Conservation (phyloP, 1,284 basidiomycete species). For the Pholiota adiposa region DNA sequence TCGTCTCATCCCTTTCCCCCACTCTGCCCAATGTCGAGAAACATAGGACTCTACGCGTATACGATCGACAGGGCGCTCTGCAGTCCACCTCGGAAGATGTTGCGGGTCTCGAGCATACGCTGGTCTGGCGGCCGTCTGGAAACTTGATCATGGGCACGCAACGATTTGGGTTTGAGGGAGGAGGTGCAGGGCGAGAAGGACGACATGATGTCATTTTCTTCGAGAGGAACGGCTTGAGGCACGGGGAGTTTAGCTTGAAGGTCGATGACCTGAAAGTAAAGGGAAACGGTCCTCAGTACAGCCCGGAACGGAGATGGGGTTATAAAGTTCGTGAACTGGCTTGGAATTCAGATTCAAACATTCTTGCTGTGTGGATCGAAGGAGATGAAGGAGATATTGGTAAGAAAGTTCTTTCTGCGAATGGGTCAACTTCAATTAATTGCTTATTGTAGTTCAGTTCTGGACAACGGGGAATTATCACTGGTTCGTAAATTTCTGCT, state of each 20-base stretch:
- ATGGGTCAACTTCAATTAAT: conserved; percentile 1
- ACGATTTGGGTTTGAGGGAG: conserved; percentile 77
- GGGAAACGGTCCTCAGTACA: conserved; percentile 31
- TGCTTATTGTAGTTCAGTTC: conserved; percentile 73
- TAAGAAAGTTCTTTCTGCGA: conserved; percentile 38
- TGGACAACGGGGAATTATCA: conserved; percentile 98
- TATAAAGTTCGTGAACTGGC: conserved; percentile 76
- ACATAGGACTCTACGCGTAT: conserved; percentile 75
- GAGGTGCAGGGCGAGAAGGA: conserved; percentile 68
- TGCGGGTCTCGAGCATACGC: conserved; percentile 78
- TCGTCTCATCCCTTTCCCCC: conserved; percentile 72
- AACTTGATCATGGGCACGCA: conserved; percentile 86
- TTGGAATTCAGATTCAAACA: conserved; percentile 91
- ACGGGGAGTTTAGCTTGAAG: conserved; percentile 85
- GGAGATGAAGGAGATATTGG: conserved; percentile 69
- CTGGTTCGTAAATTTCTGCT: conserved; percentile 56
- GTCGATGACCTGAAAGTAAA: conserved; percentile 34
- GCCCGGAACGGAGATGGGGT: conserved; percentile 47
- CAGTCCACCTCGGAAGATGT: conserved; percentile 88
- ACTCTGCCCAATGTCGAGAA: conserved; percentile 26
- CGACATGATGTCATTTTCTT: conserved; percentile 94
- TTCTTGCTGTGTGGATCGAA: conserved; percentile 87
- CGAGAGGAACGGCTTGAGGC: conserved; percentile 91
- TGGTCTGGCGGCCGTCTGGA: conserved; percentile 92
- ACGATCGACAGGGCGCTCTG: conserved; percentile 78